Percentiles rank a stretch among this genome's conserved stretches.
Conservation (phyloP, 176 grass and related monocot species). For the Oryza officinalis region DNA sequence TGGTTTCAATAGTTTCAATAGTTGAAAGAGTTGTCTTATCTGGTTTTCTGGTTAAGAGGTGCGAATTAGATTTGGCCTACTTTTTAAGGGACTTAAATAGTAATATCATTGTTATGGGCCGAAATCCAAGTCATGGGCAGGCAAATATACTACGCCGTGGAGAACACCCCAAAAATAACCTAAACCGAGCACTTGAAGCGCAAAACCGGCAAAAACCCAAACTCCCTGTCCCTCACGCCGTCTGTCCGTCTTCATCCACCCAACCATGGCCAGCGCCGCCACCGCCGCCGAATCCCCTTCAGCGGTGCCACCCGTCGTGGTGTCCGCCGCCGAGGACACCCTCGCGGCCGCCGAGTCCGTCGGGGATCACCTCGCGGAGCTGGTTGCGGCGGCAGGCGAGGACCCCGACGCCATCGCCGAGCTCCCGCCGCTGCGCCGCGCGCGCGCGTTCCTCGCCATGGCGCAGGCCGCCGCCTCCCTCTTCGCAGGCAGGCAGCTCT, state of each 20-base stretch:
- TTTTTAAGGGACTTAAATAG: too few species aligned
- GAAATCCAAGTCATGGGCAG: too few species aligned
- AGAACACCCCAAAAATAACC: neutral
- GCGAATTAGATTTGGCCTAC: too few species aligned
- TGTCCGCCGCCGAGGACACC: constrained; percentile 57
- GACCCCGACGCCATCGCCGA: constrained; percentile 65
- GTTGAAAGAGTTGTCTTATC: too few species aligned
- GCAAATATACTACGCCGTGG: too few species aligned
- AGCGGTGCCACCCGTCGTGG: constrained; percentile 34
- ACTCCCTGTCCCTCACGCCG: neutral
- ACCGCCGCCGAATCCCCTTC: constrained; percentile 15
- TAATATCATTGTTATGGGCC: too few species aligned
- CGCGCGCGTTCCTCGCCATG: constrained; percentile 67
- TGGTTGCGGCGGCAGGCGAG: constrained; percentile 49
- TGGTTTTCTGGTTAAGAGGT: too few species aligned
- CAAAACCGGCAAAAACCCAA: neutral
- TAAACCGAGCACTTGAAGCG: neutral
- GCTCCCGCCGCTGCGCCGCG: constrained; percentile 63
- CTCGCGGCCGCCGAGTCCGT: constrained; percentile 60
- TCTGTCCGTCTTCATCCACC: neutral
- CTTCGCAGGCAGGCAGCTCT: constrained; percentile 45
- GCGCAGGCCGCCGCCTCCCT: constrained; percentile 69
- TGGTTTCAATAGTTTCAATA: too few species aligned
- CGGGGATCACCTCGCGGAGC: constrained; percentile 57
- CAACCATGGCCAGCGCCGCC: constrained; percentile 31